phyloP scores from a whole-genome alignment of 352 stramenopile species.

The Phytophthora podocarpi region DNA sequence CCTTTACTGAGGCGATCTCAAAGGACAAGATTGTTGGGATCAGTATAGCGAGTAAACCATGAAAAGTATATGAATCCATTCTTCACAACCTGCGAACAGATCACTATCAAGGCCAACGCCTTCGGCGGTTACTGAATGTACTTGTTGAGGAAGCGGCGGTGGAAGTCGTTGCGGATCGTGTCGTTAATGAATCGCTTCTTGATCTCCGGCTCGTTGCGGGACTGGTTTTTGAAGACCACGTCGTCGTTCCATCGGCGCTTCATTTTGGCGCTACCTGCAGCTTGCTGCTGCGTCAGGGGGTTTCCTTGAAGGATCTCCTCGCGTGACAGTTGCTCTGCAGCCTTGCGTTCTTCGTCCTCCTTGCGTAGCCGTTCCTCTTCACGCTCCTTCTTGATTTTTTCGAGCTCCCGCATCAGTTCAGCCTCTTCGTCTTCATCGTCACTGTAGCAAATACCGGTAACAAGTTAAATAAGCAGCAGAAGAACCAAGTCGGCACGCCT shows the following conservation, averaged over 20 bases:
- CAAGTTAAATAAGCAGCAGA: neutral
- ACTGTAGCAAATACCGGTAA: slow-evolving; percentile 23
- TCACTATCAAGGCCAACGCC: neutral
- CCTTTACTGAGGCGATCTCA: no score
- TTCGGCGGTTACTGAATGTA: slow-evolving; percentile 82
- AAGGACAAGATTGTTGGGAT: no score
- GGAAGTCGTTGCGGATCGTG: slow-evolving; percentile 99
- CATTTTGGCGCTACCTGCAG: slow-evolving; percentile 64
- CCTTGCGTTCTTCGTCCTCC: slow-evolving; percentile 84
- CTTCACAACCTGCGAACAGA: neutral
- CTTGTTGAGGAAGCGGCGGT: slow-evolving; percentile 98
- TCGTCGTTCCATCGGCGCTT: slow-evolving; percentile 99
- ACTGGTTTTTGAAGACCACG: slow-evolving; percentile 99
- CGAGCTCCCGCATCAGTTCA: slow-evolving; percentile 96
- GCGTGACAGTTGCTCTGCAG: slow-evolving; percentile 79
- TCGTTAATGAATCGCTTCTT: slow-evolving; percentile 99
- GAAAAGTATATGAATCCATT: slow-evolving; percentile 32
- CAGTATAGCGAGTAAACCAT: slow-evolving; percentile 15
- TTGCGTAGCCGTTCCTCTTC: slow-evolving; percentile 93
- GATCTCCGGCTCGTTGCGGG: slow-evolving; percentile 93
- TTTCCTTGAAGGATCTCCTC: slow-evolving; percentile 96
- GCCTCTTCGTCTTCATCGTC: slow-evolving; percentile 97
- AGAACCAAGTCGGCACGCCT: no score
- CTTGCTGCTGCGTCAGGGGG: slow-evolving; percentile 79
- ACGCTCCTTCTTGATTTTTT: slow-evolving; percentile 97